Percentiles rank a stretch among this genome's conserved stretches.
Evolutionary conservation across 1,284 basidiomycete genomes (phyloP).

Genomic region (Fomitopsis pinicola): DNA sequence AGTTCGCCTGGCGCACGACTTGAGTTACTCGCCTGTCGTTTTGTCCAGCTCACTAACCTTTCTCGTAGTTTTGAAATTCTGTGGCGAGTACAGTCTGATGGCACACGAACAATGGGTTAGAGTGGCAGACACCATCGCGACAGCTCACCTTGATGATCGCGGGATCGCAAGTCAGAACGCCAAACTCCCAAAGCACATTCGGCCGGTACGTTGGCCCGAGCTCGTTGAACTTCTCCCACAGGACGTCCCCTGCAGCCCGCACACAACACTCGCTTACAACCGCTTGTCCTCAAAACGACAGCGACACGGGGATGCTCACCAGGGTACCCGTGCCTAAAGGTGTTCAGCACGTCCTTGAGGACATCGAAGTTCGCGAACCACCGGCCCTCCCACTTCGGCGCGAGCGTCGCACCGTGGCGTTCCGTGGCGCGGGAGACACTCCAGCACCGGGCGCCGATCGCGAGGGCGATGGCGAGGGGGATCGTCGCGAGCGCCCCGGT

Average conservation of each 20-base stretch:
- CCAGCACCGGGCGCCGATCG: conserved; percentile 2
- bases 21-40: too few relatives aligned
- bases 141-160: conserved; percentile 18
- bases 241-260: conserved; percentile 12
- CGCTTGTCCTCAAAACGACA: too few relatives aligned
- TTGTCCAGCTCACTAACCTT: conserved; percentile 7
- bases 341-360: conserved; percentile 8
- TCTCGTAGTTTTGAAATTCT: conserved; percentile 15
- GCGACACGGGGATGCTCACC: conserved; percentile 7
- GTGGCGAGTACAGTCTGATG: conserved; percentile 19
- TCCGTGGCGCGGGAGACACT: conserved; percentile 10
- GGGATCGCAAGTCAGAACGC: conserved; percentile 17
- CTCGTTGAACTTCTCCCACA: conserved; percentile 14
- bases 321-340: conserved; percentile 13
- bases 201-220: conserved; percentile 13
- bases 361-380: conserved; percentile 15
- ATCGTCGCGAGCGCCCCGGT: conserved; percentile 6
- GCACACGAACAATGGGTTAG: neutral
- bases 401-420: conserved; percentile 14
- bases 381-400: conserved; percentile 13
- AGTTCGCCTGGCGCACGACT: neutral
- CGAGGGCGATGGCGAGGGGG: neutral
- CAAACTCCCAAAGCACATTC: conserved; percentile 15
- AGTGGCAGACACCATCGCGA: neutral
- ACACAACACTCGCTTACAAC: too few relatives aligned